Conservation (phyloP, 768 basidiomycete genomes). For the Russula sp. region DNA sequence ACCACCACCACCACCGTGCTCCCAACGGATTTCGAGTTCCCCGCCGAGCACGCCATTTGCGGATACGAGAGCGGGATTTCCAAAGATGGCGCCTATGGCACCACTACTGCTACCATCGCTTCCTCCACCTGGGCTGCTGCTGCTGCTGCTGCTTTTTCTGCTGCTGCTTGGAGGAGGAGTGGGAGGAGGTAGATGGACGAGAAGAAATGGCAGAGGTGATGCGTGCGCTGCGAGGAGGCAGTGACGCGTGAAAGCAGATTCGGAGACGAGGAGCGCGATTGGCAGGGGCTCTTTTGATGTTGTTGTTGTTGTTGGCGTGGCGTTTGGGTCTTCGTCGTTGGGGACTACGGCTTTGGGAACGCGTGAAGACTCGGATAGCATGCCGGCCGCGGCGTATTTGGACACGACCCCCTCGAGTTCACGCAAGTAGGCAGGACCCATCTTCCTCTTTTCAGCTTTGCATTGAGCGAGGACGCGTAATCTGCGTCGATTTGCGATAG, state of each 20-base stretch:
- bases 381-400: conserved; percentile 41
- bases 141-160: neutral
- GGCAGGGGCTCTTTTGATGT: conserved; percentile 35
- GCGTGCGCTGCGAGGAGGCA: conserved; percentile 68
- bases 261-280: conserved; percentile 77
- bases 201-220: conserved; percentile 73
- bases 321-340: neutral
- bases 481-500: conserved; percentile 42
- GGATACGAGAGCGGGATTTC: conserved; percentile 66
- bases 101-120: neutral
- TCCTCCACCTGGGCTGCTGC: too few relatives aligned
- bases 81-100: conserved; percentile 52
- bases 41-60: conserved; percentile 55
- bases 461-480: conserved; percentile 83
- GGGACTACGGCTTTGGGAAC: neutral
- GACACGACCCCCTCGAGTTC: conserved; percentile 89
- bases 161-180: neutral
- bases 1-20: conserved; percentile 37
- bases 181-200: conserved; percentile 68
- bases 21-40: conserved; percentile 66
- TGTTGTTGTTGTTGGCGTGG: neutral
- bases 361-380: conserved; percentile 3
- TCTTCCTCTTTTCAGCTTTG: conserved; percentile 84
- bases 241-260: conserved; percentile 73
- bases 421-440: conserved; percentile 75